Evolutionary conservation across 148 eudicot species (phyloP).

Genomic region (Dianthus caryophyllus): DNA sequence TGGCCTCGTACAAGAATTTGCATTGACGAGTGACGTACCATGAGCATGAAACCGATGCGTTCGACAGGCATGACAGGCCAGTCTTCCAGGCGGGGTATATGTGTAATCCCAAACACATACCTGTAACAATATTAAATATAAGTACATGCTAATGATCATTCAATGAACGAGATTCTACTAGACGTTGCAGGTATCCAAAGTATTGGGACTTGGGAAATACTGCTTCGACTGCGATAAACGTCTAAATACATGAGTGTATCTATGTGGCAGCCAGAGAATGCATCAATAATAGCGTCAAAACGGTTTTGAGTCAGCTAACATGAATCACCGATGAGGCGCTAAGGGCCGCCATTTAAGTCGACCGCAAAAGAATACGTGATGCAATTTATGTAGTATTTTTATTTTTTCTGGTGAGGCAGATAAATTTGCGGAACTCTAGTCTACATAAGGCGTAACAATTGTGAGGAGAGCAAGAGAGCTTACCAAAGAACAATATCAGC

Average conservation of each 20-base stretch:
- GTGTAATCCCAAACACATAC: conserved; percentile 94
- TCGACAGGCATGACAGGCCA: conserved; percentile 99
- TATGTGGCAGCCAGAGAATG: not conserved
- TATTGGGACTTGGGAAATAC: not conserved
- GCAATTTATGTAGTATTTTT: too few relatives aligned
- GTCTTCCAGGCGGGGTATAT: conserved; percentile 91
- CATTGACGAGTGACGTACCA: conserved; percentile 40
- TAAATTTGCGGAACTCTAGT: not conserved
- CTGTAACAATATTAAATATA: conserved; percentile 32
- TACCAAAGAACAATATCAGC: conserved; percentile 90
- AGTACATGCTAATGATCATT: not conserved
- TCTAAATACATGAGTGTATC: not conserved
- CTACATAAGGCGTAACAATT: not conserved
- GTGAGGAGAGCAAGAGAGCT: conserved; percentile 21
- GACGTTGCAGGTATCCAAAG: too few relatives aligned
- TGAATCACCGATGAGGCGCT: too few relatives aligned
- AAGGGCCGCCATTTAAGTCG: not conserved
- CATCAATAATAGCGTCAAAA: too few relatives aligned
- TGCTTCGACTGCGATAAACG: not conserved
- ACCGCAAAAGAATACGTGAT: not conserved
- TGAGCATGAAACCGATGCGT: conserved; percentile 78
- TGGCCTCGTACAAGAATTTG: too few relatives aligned
- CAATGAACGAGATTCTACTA: not conserved
- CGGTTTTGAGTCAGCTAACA: too few relatives aligned
- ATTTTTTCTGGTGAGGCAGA: not conserved